Evolutionary conservation across 83 land plant genomes (phyloP), one percentile per base, ranked within the genome.

Genomic region (Isoetes engelmannii): DNA sequence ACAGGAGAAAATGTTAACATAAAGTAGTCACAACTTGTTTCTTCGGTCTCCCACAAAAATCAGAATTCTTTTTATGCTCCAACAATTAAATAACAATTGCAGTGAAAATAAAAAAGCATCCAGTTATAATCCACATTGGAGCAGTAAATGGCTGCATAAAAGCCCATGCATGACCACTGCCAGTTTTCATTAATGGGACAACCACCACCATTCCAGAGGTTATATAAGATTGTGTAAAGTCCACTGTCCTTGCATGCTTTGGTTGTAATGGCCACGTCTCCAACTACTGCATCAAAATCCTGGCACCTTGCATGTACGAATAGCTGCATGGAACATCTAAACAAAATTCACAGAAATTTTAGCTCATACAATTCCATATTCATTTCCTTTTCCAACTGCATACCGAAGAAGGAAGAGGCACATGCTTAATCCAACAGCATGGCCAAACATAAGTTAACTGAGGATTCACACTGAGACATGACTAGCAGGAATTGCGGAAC

Each of bases 51-150:
- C 99, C 99, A 21, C 96, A 82, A 57, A 90, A 90, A 56, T 95
- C 94, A 0, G 65, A 69, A 61, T 95, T 95, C 68, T 76, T 75
- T 48, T 87, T 84, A 55, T 86, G 96, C 69, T 90, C 96, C 61
- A 90, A 58, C 45, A 82, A 62, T 92, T 92, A 90, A 46, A 88
- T 75, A 50, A 85, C 81, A 4, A 74, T 57, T 61, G 92, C 96
- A 7, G 87, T 80, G 58, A 95, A 74, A 21, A 95, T 75, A 75
- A 95, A 95, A 77, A 91, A 95, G 51, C 67, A 82, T 51, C 81
- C 88, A 47, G 99, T 95, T 44, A 85, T 85, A 69, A 44, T 64
- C 99, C 99, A 95, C 99, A 95, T 90, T 53, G 77, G 47, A 3
- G 70, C 48, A 7, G 93, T 84, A 65, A 90, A 88, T 18, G 96